phyloP scores from a whole-genome alignment of 139 green algal genomes.

The Coccomyxa sp. region DNA sequence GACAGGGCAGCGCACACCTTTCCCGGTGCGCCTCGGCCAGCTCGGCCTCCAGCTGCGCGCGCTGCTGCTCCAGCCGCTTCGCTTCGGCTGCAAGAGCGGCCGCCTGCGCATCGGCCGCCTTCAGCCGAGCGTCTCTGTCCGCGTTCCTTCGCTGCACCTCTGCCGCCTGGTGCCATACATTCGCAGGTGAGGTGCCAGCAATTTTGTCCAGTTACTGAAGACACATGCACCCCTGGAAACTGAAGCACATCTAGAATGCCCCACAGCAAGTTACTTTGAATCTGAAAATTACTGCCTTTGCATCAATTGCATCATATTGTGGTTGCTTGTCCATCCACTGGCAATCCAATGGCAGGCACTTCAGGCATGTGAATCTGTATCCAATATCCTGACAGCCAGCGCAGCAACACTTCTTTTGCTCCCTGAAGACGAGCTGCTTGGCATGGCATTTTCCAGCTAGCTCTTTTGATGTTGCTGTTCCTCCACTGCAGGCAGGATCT shows the following conservation, averaged over 20 bases:
- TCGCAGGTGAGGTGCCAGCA: neutral
- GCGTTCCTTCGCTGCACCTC: neutral
- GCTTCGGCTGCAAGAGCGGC: neutral
- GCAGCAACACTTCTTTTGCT: too few species aligned
- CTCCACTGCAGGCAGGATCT: too few species aligned
- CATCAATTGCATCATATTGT: neutral
- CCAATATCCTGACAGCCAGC: too few species aligned
- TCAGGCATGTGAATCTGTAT: too few species aligned
- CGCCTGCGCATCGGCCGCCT: neutral
- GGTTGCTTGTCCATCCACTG: too few species aligned
- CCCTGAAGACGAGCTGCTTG: too few species aligned
- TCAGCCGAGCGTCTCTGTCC: neutral
- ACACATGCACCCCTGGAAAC: neutral
- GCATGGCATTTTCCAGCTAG: too few species aligned
- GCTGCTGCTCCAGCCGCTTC: neutral
- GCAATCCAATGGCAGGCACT: too few species aligned
- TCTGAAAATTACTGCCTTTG: too few species aligned
- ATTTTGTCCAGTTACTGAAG: neutral
- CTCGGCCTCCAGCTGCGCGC: neutral
- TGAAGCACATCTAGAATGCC: too few species aligned
- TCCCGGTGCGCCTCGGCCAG: neutral
- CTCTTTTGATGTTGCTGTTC: too few species aligned
- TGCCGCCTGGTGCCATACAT: neutral
- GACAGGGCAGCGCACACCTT: neutral
- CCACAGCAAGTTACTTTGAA: too few species aligned